phyloP scores from a whole-genome alignment of 176 grass and related monocot species.

The Oryza longistaminata region DNA sequence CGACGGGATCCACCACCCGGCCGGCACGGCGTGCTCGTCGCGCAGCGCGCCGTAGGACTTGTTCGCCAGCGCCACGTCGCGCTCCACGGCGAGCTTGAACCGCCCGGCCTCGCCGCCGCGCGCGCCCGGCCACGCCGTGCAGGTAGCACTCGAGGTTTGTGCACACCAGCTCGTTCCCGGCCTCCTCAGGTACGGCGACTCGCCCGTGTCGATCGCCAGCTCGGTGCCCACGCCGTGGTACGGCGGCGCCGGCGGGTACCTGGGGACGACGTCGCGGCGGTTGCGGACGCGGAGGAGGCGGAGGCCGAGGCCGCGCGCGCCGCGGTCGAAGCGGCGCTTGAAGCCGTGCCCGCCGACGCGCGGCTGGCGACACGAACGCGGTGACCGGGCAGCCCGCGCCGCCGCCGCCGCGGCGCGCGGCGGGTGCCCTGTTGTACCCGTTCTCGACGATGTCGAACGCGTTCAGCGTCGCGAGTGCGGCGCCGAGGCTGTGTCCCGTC shows the following conservation, averaged over 20 bases:
- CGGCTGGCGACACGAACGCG: slow-evolving; percentile 55
- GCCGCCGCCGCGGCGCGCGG: not conserved
- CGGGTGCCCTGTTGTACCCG: slow-evolving; percentile 25
- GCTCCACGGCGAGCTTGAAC: slow-evolving; percentile 56
- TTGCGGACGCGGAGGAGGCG: slow-evolving; percentile 60
- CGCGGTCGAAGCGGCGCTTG: slow-evolving; percentile 47
- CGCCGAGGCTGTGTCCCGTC: slow-evolving; percentile 79
- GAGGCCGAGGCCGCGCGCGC: not conserved
- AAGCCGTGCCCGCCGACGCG: slow-evolving; percentile 59
- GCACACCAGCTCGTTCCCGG: slow-evolving; percentile 39
- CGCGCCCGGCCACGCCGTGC: slow-evolving; percentile 61
- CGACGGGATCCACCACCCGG: slow-evolving; percentile 47
- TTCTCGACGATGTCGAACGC: slow-evolving; percentile 73
- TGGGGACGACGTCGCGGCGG: slow-evolving; percentile 50
- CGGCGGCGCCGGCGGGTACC: slow-evolving; percentile 36
- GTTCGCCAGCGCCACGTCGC: slow-evolving; percentile 67
- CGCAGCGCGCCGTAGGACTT: slow-evolving; percentile 44
- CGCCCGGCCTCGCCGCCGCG: not conserved
- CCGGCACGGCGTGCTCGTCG: slow-evolving; percentile 51
- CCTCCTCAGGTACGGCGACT: slow-evolving; percentile 54
- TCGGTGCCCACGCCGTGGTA: slow-evolving; percentile 62
- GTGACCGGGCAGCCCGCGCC: slow-evolving; percentile 27
- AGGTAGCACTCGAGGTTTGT: slow-evolving; percentile 70
- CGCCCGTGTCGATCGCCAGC: slow-evolving; percentile 47
- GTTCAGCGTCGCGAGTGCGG: slow-evolving; percentile 64